Percentiles rank a stretch among this genome's conserved stretches.
Conservation (phyloP, 2,329 filamentous ascomycete genomes). For the Sphaerulina vaccinii region DNA sequence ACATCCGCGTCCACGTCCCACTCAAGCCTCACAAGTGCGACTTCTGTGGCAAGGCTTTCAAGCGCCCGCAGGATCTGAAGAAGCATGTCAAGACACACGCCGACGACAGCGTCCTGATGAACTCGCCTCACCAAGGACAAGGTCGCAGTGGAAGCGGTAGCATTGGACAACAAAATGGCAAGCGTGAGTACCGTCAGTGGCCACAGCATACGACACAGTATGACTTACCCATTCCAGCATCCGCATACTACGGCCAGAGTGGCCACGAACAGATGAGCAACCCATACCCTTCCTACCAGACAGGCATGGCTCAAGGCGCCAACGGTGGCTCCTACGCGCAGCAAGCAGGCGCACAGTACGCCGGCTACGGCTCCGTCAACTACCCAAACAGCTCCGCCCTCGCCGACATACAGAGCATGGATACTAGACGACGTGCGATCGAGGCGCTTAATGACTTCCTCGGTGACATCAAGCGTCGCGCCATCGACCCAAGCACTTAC, state of each 20-base stretch:
- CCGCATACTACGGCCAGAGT: slow-evolving; percentile 35
- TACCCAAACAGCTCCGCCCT: slow-evolving; percentile 44
- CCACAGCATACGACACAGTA: neutral
- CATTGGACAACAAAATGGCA: slow-evolving; percentile 39
- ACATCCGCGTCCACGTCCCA: slow-evolving; percentile 98
- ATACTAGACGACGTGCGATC: slow-evolving; percentile 73
- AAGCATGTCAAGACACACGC: slow-evolving; percentile 99
- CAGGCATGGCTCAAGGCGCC: slow-evolving; percentile 28
- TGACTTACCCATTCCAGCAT: slow-evolving; percentile 19
- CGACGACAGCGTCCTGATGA: slow-evolving; percentile 79
- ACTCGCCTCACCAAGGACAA: slow-evolving; percentile 58
- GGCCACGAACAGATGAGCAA: slow-evolving; percentile 34
- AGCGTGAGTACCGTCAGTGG: slow-evolving; percentile 37
- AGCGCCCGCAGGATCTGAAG: slow-evolving; percentile 97
- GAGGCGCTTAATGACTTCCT: slow-evolving; percentile 94
- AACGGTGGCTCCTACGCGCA: slow-evolving; percentile 30
- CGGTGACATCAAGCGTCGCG: slow-evolving; percentile 83
- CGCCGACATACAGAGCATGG: slow-evolving; percentile 49
- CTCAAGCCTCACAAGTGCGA: slow-evolving; percentile 99
- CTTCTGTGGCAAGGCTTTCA: slow-evolving; percentile 98
- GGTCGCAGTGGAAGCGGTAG: slow-evolving; percentile 28
- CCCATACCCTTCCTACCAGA: slow-evolving; percentile 36
- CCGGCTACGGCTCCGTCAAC: slow-evolving; percentile 44
- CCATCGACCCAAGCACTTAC: slow-evolving; percentile 87
- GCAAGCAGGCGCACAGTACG: slow-evolving; percentile 35